These are phyloP conservation scores for Buddleja alternifolia DNA, from an alignment of 257 asterid genomes.

Conservation along the genomic window DNA sequence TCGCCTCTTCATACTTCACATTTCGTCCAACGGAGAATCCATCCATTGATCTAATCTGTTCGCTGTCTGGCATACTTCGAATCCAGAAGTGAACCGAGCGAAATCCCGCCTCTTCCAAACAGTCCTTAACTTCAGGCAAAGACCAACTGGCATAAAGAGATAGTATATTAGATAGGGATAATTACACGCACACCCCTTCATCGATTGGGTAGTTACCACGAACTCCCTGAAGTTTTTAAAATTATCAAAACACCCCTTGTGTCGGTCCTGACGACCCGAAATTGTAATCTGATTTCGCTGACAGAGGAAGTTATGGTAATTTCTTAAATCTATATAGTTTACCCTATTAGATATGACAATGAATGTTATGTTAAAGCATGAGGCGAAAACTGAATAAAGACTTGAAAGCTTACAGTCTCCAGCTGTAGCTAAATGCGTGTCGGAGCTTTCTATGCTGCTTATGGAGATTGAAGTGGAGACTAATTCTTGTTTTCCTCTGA, in stretches of 20 bases:
- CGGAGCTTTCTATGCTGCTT: constrained; percentile 72
- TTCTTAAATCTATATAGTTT: too few relatives aligned
- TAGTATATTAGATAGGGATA: not conserved
- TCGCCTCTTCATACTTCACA: constrained; percentile 79
- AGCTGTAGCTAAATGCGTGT: constrained; percentile 95
- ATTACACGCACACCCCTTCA: too few relatives aligned
- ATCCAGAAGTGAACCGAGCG: constrained; percentile 84
- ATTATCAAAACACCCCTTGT: too few relatives aligned
- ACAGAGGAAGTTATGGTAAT: too few relatives aligned
- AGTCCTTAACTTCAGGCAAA: constrained; percentile 87
- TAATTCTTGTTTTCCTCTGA: constrained; percentile 90
- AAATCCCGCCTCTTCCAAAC: constrained; percentile 94
- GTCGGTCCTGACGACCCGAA: too few relatives aligned
- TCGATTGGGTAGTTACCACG: too few relatives aligned
- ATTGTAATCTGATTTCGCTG: too few relatives aligned
- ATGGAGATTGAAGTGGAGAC: constrained; percentile 91
- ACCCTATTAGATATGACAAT: not conserved
- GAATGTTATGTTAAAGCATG: not conserved
- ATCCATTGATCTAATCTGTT: constrained; percentile 58
- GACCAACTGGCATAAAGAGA: constrained; percentile 69
- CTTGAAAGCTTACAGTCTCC: constrained; percentile 87
- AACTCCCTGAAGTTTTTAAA: too few relatives aligned
- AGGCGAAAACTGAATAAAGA: not conserved
- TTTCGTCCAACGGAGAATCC: constrained; percentile 78
- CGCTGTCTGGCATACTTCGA: constrained; percentile 83